Evolutionary conservation across 345 rosid species (phyloP).

Genomic region (Citrus medica): DNA sequence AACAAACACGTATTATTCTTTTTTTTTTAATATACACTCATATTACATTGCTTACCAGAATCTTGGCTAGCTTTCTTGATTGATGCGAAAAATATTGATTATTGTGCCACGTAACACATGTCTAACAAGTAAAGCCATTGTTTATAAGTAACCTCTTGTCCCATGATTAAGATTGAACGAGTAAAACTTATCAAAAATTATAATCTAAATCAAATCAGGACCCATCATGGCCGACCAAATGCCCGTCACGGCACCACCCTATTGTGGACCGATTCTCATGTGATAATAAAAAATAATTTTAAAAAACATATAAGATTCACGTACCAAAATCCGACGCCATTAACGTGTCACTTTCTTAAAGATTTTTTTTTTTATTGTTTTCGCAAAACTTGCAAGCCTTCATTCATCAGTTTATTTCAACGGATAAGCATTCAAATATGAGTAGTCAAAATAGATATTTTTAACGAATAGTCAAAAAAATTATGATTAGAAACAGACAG

Average conservation of each 20-base stretch:
- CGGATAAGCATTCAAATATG: constrained; percentile 1
- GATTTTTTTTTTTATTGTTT: not conserved
- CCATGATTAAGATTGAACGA: not conserved
- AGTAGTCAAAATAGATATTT: too few species aligned
- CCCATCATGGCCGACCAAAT: too few species aligned
- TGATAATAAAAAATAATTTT: too few species aligned
- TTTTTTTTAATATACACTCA: not conserved
- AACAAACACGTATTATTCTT: not conserved
- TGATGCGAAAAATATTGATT: not conserved
- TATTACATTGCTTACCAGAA: not conserved
- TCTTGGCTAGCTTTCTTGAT: not conserved
- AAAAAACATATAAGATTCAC: too few species aligned
- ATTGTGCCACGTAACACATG: not conserved
- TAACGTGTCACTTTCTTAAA: not conserved
- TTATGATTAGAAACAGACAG: not conserved
- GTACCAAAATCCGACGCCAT: not conserved
- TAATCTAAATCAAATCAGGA: too few species aligned
- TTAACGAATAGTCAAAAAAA: not conserved
- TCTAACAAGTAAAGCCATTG: not conserved
- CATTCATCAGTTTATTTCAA: not conserved
- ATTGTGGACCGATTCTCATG: too few species aligned
- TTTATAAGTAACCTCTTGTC: not conserved
- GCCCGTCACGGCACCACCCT: too few species aligned
- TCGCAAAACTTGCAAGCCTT: not conserved
- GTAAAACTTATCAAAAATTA: too few species aligned